Conservation (phyloP, 2,329 filamentous ascomycete species). For the Domatiomyces catenatus region DNA sequence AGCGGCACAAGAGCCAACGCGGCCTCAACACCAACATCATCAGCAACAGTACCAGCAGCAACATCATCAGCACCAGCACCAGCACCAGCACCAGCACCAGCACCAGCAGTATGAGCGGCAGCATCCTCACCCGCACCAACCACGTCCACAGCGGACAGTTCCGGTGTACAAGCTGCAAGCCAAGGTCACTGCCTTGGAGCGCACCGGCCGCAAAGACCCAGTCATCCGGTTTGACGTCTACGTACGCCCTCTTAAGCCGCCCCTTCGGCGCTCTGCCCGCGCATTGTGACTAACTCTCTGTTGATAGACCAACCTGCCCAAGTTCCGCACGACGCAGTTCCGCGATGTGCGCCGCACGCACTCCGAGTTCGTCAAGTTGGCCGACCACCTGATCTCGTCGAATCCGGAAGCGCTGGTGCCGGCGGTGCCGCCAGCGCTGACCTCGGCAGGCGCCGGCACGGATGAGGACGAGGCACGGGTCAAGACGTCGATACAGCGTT, state of each 20-base stretch:
- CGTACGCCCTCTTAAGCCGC: slow-evolving; percentile 39
- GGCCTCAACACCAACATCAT: slow-evolving; percentile 1
- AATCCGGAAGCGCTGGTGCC: slow-evolving; percentile 92
- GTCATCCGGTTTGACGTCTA: slow-evolving; percentile 92
- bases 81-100: slow-evolving; percentile 19
- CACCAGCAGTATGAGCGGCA: slow-evolving; percentile 25
- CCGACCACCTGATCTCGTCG: slow-evolving; percentile 88
- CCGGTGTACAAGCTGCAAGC: slow-evolving; percentile 76
- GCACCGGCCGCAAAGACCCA: slow-evolving; percentile 88
- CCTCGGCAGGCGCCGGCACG: slow-evolving; percentile 84
- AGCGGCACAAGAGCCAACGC: neutral
- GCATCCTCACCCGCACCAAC: slow-evolving; percentile 29
- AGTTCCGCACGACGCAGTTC: slow-evolving; percentile 94
- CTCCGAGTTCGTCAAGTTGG: slow-evolving; percentile 91
- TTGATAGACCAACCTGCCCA: slow-evolving; percentile 83
- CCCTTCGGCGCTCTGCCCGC: neutral
- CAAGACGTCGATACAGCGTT: slow-evolving; percentile 78
- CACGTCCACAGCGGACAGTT: slow-evolving; percentile 33
- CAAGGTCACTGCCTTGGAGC: slow-evolving; percentile 85
- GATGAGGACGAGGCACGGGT: slow-evolving; percentile 87
- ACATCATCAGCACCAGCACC: slow-evolving; percentile 25
- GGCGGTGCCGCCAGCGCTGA: slow-evolving; percentile 84
- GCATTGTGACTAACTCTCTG: neutral
- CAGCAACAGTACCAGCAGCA: slow-evolving; percentile 13
- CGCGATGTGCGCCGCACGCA: slow-evolving; percentile 91